Conservation (phyloP, 2,329 filamentous ascomycete species). For the Sphaerulina populicola region DNA sequence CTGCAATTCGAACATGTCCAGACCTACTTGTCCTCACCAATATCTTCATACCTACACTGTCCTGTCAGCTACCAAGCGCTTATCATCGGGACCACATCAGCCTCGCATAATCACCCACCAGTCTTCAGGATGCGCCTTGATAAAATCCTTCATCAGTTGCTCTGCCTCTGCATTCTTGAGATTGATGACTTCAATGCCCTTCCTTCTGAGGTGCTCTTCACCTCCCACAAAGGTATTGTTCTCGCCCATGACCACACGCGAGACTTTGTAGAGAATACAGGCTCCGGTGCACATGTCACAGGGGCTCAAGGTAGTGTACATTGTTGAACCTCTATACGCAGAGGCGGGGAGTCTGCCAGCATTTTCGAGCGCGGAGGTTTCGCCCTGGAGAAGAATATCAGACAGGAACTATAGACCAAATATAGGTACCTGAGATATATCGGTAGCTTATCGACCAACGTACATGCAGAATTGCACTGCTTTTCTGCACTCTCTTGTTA, state of each 20-base stretch:
- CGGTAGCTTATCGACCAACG: conserved; percentile 13
- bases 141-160: conserved; percentile 63
- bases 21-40: conserved; percentile 29
- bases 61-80: conserved; percentile 16
- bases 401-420: background rate
- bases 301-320: conserved; percentile 73
- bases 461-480: conserved; percentile 64
- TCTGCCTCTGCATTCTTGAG: conserved; percentile 58
- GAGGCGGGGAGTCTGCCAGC: conserved; percentile 63
- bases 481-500: conserved; percentile 66
- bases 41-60: conserved; percentile 33
- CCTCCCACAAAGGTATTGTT: conserved; percentile 67
- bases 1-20: conserved; percentile 3
- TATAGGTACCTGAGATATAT: background rate
- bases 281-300: conserved; percentile 78
- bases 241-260: conserved; percentile 67
- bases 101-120: conserved; percentile 39
- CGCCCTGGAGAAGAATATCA: conserved; percentile 47
- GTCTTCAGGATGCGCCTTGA: conserved; percentile 60
- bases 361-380: conserved; percentile 67
- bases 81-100: background rate
- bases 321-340: conserved; percentile 63
- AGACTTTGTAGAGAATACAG: conserved; percentile 66
- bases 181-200: conserved; percentile 66
- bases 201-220: conserved; percentile 59